Conservation (phyloP, 2,329 filamentous ascomycete genomes). For the Trichoderma koningii region DNA sequence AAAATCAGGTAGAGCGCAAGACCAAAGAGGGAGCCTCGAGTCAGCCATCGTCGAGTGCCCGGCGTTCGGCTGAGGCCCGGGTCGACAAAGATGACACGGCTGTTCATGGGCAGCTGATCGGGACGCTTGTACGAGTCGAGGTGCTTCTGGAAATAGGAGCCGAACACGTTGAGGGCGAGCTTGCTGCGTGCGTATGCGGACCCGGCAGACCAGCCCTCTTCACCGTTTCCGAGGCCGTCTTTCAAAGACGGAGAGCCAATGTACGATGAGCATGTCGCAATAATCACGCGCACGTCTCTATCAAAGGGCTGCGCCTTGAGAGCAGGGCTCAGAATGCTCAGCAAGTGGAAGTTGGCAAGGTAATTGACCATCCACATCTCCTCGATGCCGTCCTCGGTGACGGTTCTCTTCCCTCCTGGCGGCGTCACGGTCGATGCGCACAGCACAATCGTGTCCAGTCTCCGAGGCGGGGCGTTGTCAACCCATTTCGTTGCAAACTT, state of each 20-base stretch:
- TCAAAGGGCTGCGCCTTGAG: constrained; percentile 90
- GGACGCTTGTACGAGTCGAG: constrained; percentile 80
- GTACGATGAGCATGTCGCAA: constrained; percentile 86
- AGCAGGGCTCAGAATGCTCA: constrained; percentile 88
- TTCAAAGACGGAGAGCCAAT: constrained; percentile 71
- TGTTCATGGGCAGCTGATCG: constrained; percentile 78
- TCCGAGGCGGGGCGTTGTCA: constrained; percentile 85
- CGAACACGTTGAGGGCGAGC: constrained; percentile 87
- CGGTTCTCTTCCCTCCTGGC: constrained; percentile 58
- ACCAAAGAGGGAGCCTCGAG: constrained; percentile 79
- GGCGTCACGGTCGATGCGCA: constrained; percentile 80
- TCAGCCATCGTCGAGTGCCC: constrained; percentile 84
- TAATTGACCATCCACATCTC: constrained; percentile 94
- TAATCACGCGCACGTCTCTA: constrained; percentile 84
- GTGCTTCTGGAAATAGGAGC: constrained; percentile 88
- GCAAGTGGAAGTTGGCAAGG: constrained; percentile 90
- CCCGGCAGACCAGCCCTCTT: constrained; percentile 56
- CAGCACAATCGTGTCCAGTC: constrained; percentile 87
- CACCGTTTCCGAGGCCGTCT: constrained; percentile 46
- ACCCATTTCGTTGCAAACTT: constrained; percentile 97
- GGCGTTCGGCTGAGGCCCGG: constrained; percentile 84
- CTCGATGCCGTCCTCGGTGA: constrained; percentile 80
- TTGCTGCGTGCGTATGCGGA: constrained; percentile 66
- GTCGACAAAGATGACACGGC: constrained; percentile 83
- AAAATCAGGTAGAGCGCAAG: constrained; percentile 73